Percentiles rank a stretch among this genome's conserved stretches.
Conservation (phyloP, 352 stramenopile species). For the Peronosclerospora sorghi region DNA sequence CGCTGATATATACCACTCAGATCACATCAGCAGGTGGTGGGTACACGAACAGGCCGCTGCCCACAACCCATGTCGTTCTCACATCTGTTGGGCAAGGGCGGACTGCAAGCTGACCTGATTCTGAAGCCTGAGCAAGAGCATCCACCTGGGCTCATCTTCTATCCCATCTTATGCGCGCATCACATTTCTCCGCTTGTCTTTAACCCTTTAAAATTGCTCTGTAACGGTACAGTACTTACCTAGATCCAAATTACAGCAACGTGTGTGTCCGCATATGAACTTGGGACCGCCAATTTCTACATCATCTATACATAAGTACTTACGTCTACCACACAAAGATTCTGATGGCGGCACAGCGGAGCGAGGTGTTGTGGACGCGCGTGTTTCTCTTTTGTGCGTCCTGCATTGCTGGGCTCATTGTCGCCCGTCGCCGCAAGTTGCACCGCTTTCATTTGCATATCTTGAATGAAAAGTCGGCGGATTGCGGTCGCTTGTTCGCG, state of each 20-base stretch:
- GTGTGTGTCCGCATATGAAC: too few species aligned
- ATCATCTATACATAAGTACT: too few species aligned
- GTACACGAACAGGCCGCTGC: background rate
- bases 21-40: too few species aligned
- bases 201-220: too few species aligned
- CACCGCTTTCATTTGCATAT: conserved; percentile 60
- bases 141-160: background rate
- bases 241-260: too few species aligned
- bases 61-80: background rate
- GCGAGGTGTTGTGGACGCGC: conserved; percentile 54
- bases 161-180: background rate
- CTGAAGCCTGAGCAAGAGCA: background rate
- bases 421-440: conserved; percentile 59
- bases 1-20: too few species aligned
- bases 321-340: background rate
- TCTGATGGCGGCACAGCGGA: conserved; percentile 8
- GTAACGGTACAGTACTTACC: too few species aligned
- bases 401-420: conserved; percentile 53
- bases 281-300: too few species aligned
- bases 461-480: conserved; percentile 49
- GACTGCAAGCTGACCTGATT: background rate
- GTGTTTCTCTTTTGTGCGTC: conserved; percentile 62
- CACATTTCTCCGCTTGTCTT: background rate
- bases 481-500: conserved; percentile 73
- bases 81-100: background rate